Base-by-base conservation (phyloP, 192 early-diverging fungal species). In the Backusella mclennaniae region DNA sequence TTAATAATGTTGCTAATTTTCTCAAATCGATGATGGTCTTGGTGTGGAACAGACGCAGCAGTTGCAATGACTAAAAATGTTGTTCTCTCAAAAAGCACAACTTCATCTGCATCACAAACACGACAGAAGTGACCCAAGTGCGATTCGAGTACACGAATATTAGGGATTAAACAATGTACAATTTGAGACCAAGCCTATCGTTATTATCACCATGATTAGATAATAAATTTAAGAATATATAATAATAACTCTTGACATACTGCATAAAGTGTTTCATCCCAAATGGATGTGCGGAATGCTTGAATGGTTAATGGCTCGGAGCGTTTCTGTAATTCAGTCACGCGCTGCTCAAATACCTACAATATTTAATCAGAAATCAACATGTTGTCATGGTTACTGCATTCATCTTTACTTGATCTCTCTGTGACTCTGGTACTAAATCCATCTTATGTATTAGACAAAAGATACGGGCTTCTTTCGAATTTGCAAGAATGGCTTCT, bases 381-480 rank as follows among this genome's bases (percentile, higher is more conserved):
- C 11, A 71, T 29, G 56, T 59, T 59, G 21, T 29, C 33, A 33
- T 49, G 38, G 72, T 35, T 44, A 59, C 33, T 73, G 56, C 41
- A 49, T 35, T 41, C 38, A 33, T 41, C 38, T 56, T 79, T 74
- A 95, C 90, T 72, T 74, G 77, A 42, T 94, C 92, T 49, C 93
- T 82, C 56, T 92, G 84, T 2, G 91, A 87, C 52, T 93, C 93
- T 69, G 85, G 90, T 31, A 98, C 90, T 70, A 97, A 87, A 87
- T 99, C 98, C 94, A 99, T 98, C 79, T 99, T 99, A 79, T 99
- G 98, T 72, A 99, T 92, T 66, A 99, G 84, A 69, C 96, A 97
- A 82, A 98, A 98, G 35, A 99, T 94, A 70, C 93, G 92, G 67
- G 97, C 97, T 68, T 98, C 95, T 69, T 89, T 90, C 23, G 95